Percentiles rank a stretch among this genome's conserved stretches.
phyloP scores from a whole-genome alignment of 768 basidiomycete species.

The Xerocomus spinulosus region DNA sequence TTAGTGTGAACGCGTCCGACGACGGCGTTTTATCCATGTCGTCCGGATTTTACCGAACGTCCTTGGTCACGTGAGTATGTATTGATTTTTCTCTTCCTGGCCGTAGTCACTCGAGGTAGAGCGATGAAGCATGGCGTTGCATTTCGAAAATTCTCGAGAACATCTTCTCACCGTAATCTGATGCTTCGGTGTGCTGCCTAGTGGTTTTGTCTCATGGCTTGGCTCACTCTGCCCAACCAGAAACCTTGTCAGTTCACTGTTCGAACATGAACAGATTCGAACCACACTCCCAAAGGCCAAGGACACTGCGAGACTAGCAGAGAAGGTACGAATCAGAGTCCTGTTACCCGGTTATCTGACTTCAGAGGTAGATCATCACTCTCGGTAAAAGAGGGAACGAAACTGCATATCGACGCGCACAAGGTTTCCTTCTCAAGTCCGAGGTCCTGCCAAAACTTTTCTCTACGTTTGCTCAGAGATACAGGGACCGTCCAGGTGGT shows the following conservation, averaged over 20 bases:
- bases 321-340: conserved; percentile 56
- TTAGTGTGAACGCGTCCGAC: conserved; percentile 21
- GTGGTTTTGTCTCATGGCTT: background rate
- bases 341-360: conserved; percentile 2
- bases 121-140: conserved; percentile 93
- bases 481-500: conserved; percentile 78
- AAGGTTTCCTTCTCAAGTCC: conserved; percentile 74
- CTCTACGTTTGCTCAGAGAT: conserved; percentile 71
- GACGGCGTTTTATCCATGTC: background rate
- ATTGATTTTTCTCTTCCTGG: too few relatives aligned
- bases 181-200: conserved; percentile 71
- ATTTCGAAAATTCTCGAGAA: conserved; percentile 88
- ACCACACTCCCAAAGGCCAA: conserved; percentile 95
- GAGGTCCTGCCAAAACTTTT: conserved; percentile 79
- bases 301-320: conserved; percentile 85
- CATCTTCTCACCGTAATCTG: conserved; percentile 86
- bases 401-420: conserved; percentile 65
- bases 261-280: conserved; percentile 93
- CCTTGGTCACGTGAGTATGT: background rate
- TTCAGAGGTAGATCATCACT: conserved; percentile 67
- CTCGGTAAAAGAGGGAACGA: conserved; percentile 82
- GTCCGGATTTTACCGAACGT: conserved; percentile 28
- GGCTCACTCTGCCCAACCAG: conserved; percentile 36
- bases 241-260: conserved; percentile 89
- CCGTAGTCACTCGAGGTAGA: too few relatives aligned